Evolutionary conservation across 139 green algal genomes (phyloP).

Genomic region (Volvox africanus): DNA sequence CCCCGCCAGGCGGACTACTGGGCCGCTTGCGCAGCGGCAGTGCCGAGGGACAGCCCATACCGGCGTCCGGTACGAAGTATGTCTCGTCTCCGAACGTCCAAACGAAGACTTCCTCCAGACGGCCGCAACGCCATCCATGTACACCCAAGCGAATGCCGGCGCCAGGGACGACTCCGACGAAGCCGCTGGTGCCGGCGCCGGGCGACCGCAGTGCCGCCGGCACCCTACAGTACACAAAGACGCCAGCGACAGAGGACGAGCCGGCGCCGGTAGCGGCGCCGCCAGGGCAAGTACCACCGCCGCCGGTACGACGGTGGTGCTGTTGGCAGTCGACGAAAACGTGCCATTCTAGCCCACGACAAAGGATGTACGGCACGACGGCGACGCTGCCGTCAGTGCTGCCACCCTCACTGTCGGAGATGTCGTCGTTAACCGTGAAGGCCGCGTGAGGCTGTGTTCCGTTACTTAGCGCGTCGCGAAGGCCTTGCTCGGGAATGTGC

Average conservation of each 20-base stretch:
- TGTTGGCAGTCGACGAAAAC: constrained; percentile 28
- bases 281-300: background rate
- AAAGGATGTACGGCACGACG: constrained; percentile 11
- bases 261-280: background rate
- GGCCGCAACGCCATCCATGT: constrained; percentile 19
- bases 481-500: constrained; percentile 17
- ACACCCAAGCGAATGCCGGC: constrained; percentile 19
- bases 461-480: background rate
- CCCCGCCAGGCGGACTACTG: background rate
- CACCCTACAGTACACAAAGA: constrained; percentile 23
- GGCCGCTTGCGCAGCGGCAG: constrained; percentile 19
- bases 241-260: background rate
- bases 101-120: constrained; percentile 31
- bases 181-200: background rate
- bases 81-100: constrained; percentile 24
- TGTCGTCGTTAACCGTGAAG: constrained; percentile 7
- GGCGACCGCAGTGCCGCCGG: background rate
- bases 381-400: background rate
- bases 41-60: constrained; percentile 25
- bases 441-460: background rate
- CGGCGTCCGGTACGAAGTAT: constrained; percentile 1
- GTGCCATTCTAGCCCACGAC: constrained; percentile 36
- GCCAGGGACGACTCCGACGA: constrained; percentile 20
- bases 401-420: background rate
- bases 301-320: background rate